Percentiles rank a stretch among this genome's conserved stretches.
phyloP scores from a whole-genome alignment of 192 early-diverging fungal genomes.

The Geosiphon pyriformis region DNA sequence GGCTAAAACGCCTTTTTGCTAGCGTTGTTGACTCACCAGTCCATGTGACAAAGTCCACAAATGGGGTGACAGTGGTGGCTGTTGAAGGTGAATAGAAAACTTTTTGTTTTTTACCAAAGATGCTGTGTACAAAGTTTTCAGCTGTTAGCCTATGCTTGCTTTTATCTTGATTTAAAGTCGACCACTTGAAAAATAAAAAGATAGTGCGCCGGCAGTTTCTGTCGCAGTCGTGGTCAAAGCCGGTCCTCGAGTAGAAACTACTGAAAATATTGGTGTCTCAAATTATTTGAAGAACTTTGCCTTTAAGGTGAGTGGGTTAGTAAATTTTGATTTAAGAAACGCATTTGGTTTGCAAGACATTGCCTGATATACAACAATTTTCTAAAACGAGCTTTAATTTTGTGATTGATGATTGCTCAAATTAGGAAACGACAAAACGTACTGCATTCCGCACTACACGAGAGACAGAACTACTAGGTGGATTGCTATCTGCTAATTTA shows the following conservation, averaged over 20 bases:
- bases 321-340: not conserved
- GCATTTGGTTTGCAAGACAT: not conserved
- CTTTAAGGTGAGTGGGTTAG: constrained; percentile 61
- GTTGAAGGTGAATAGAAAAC: constrained; percentile 12
- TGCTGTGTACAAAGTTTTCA: not conserved
- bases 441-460: constrained; percentile 81
- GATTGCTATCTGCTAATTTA: constrained; percentile 71
- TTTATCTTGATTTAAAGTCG: not conserved
- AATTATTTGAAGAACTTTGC: constrained; percentile 88
- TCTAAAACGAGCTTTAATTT: not conserved
- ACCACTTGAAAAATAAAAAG: constrained; percentile 30
- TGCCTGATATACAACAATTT: not conserved
- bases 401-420: not conserved
- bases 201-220: constrained; percentile 63
- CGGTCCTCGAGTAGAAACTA: constrained; percentile 79
- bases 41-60: constrained; percentile 5
- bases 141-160: not conserved
- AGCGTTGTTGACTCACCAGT: constrained; percentile 14
- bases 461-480: constrained; percentile 89
- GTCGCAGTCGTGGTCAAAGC: constrained; percentile 84
- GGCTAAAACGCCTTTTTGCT: constrained; percentile 10
- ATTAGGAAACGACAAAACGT: constrained; percentile 72
- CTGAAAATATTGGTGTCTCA: constrained; percentile 70
- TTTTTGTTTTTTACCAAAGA: no score
- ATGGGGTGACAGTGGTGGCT: constrained; percentile 10